Conservation (phyloP, 805 yeast species). For the Yamadazyma insecticola region DNA sequence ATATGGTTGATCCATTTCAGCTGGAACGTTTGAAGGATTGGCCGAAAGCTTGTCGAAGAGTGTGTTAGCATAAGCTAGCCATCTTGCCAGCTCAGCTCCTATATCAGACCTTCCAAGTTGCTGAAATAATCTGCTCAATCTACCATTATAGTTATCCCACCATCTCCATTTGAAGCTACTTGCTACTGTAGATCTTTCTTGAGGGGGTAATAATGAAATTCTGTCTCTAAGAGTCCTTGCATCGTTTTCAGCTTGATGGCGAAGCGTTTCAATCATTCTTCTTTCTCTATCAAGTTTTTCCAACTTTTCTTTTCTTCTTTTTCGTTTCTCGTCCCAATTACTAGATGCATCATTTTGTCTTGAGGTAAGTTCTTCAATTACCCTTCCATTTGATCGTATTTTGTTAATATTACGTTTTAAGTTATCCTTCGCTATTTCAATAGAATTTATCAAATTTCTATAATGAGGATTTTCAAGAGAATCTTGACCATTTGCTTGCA, state of each 20-base stretch:
- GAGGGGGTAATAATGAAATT: not conserved
- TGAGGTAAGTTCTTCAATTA: not conserved
- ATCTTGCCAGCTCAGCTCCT: too few relatives aligned
- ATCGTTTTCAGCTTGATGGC: not conserved
- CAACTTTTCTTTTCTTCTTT: constrained; percentile 1
- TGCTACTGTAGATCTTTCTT: too few relatives aligned
- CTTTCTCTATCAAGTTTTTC: constrained; percentile 3
- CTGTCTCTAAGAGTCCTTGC: not conserved
- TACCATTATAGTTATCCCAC: not conserved
- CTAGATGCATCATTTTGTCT: constrained; percentile 1
- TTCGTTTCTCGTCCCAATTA: constrained; percentile 2
- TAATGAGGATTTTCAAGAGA: not conserved
- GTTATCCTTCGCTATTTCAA: not conserved
- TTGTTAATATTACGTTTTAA: too few relatives aligned
- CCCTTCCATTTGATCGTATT: not conserved
- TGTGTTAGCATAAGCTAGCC: too few relatives aligned
- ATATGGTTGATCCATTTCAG: too few relatives aligned
- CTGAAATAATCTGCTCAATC: too few relatives aligned
- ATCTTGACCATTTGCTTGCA: not conserved
- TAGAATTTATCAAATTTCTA: not conserved
- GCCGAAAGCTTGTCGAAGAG: too few relatives aligned
- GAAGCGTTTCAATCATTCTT: too few relatives aligned
- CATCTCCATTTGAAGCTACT: not conserved
- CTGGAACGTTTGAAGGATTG: too few relatives aligned
- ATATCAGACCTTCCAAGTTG: not conserved